These are phyloP conservation scores for Drechslera avenae DNA, from an alignment of 2,329 filamentous ascomycete species.

Conservation along the genomic window DNA sequence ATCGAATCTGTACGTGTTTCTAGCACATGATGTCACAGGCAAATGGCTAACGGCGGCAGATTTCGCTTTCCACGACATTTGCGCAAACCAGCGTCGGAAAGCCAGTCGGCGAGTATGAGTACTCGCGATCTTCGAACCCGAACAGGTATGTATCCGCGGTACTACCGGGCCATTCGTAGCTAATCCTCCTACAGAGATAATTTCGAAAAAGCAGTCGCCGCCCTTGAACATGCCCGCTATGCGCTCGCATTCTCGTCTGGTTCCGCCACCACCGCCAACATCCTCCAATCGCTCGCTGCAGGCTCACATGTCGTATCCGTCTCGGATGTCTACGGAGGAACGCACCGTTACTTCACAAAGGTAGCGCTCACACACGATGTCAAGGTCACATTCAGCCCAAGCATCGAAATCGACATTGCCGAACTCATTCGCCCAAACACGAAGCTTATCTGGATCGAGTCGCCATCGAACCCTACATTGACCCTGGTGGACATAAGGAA, in stretches of 20 bases:
- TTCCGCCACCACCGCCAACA: conserved; percentile 88
- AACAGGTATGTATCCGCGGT: conserved; percentile 63
- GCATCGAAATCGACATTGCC: conserved; percentile 86
- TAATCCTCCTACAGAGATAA: conserved; percentile 65
- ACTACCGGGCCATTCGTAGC: not conserved
- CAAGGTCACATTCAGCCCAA: conserved; percentile 89
- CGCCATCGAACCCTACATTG: conserved; percentile 91
- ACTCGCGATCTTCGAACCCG: conserved; percentile 90
- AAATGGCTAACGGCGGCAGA: conserved; percentile 53
- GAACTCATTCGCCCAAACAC: conserved; percentile 86
- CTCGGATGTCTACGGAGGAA: conserved; percentile 96
- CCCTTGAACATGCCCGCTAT: conserved; percentile 88
- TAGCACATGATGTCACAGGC: not conserved
- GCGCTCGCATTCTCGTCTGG: conserved; percentile 94
- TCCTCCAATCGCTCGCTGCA: conserved; percentile 88
- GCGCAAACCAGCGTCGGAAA: conserved; percentile 87
- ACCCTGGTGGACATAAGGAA: conserved; percentile 90
- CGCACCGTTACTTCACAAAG: conserved; percentile 98
- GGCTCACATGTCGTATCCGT: conserved; percentile 96
- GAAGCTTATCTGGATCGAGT: conserved; percentile 96
- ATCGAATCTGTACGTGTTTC: conserved; percentile 72
- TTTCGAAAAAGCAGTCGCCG: conserved; percentile 89
- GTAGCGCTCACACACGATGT: conserved; percentile 94
- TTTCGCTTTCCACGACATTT: conserved; percentile 95
- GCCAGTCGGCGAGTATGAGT: conserved; percentile 89